Evolutionary conservation across 2,329 filamentous ascomycete species (phyloP), one percentile per base, ranked within the genome.

Genomic region (Fusarium virguliforme): DNA sequence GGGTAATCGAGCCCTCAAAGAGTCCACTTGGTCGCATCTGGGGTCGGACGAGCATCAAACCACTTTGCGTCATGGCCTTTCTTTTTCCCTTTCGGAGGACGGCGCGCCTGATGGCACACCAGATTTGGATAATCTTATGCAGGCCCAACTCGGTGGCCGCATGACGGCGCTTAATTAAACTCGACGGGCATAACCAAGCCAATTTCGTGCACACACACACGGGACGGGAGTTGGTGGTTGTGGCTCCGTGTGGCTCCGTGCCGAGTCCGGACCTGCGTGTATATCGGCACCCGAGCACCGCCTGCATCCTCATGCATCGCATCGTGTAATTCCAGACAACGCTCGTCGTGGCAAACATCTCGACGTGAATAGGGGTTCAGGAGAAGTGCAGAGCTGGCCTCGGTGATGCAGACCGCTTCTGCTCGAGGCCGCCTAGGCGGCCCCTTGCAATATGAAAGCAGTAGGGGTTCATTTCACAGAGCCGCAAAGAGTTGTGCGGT

Each of bases 401-500:
- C 60, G 60, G 51, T 68, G 60, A 46, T 46, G 30, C 35, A 68
- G 69, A 65, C 62, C 65, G 60, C 70, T 61, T 53, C 38, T 60
- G 53, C 62, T 58, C 40, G 51, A 60, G 70, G 66, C 67, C 63
- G 59, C 68, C 73, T 72, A 58, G 61, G 69, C 55, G 61, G 62
- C 64, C 74, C 71, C 71, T 68, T 70, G 53, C 50, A 74, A 69
- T 73, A 70, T 67, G 61, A 74, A 73, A 50, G 67, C 67, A 64
- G 66, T 67, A 76, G 67, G 73, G 74, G 74, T 75, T 76, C 73
- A 73, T 73, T 73, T 71, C 51, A 73, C 60, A 74, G 69, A 76
- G 71, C 67, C 71, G 62, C 70, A 73, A 18, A 34, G 67, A 68
- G 59, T 68, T 76, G 72, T 76, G 74, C 74, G 74, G 74, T 77